phyloP scores from a whole-genome alignment of 495 filamentous ascomycete species.

The Cercophora sp. region DNA sequence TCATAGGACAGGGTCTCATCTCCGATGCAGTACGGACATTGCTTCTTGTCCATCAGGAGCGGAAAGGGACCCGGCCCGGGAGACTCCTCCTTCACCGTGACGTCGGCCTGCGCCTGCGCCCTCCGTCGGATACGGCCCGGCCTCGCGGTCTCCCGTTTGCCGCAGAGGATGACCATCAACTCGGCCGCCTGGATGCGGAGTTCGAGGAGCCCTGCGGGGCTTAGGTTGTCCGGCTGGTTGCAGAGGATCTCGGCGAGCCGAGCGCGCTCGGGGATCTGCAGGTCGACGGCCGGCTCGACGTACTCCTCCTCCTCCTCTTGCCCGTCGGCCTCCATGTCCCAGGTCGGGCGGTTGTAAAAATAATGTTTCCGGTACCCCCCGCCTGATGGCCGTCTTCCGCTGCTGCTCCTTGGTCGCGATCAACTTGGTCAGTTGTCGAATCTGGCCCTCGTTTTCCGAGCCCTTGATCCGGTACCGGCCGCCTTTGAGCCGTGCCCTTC shows the following conservation, averaged over 20 bases:
- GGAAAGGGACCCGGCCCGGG: background rate
- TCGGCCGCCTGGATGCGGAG: conserved; percentile 15
- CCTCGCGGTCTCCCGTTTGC: background rate
- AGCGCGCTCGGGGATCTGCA: background rate
- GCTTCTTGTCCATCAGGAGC: background rate
- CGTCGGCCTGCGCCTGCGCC: background rate
- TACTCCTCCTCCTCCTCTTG: conserved; percentile 14
- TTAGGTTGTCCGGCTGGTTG: conserved; percentile 11
- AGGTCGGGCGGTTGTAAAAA: conserved; percentile 26
- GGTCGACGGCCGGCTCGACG: conserved; percentile 2
- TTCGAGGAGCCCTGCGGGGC: conserved; percentile 10
- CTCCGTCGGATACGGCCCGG: background rate
- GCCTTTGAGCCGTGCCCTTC: conserved; percentile 22
- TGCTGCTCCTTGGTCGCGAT: conserved; percentile 15
- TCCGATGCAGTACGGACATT: background rate
- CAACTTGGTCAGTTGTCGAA: conserved; percentile 10
- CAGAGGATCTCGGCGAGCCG: conserved; percentile 9
- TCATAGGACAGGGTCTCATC: background rate
- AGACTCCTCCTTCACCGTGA: background rate
- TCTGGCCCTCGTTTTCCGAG: conserved; percentile 10
- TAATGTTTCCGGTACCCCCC: conserved; percentile 22
- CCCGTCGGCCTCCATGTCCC: conserved; percentile 21
- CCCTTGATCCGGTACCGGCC: conserved; percentile 18
- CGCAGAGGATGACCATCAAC: background rate
- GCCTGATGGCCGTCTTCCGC: conserved; percentile 11